Percentiles rank a stretch among this genome's conserved stretches.
Conservation (phyloP, 345 rosid genomes). For the Brassica juncea region DNA sequence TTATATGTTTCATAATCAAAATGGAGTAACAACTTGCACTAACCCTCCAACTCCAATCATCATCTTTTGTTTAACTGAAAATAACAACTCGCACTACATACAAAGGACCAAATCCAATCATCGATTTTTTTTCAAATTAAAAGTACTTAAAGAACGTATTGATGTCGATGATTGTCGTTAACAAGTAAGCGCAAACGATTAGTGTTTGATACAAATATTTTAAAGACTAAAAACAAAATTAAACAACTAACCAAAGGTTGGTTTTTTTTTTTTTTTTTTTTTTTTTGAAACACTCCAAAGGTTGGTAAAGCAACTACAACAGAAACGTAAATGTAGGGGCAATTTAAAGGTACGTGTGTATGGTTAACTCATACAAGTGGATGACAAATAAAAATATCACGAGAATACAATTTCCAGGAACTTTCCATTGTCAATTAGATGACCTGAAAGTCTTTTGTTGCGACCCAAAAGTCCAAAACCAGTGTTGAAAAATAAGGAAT, state of each 20-base stretch:
- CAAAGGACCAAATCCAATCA: slow-evolving; percentile 18
- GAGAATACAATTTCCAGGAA: slow-evolving; percentile 30
- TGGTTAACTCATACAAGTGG: not conserved
- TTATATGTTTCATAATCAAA: not conserved
- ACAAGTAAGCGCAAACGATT: not conserved
- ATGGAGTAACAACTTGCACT: slow-evolving; percentile 30
- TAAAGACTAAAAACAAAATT: not conserved
- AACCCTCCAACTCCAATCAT: slow-evolving; percentile 29
- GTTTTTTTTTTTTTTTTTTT: too few relatives aligned
- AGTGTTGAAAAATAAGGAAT: slow-evolving; percentile 6
- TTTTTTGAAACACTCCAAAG: too few relatives aligned
- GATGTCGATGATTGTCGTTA: not conserved
- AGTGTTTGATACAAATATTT: not conserved
- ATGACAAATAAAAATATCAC: slow-evolving; percentile 13
- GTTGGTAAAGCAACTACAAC: slow-evolving; percentile 3
- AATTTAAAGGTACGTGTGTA: not conserved
- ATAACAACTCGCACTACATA: slow-evolving; percentile 22
- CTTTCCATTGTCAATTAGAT: slow-evolving; percentile 38
- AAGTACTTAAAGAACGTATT: not conserved
- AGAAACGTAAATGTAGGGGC: slow-evolving; percentile 13
- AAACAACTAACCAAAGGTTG: slow-evolving; percentile 7
- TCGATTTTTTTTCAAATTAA: not conserved
- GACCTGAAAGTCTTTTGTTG: slow-evolving; percentile 19
- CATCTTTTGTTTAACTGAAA: not conserved
- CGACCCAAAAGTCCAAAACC: slow-evolving; percentile 23